phyloP scores from a whole-genome alignment of 1,284 basidiomycete genomes.

The Trichosporon coremiiforme region DNA sequence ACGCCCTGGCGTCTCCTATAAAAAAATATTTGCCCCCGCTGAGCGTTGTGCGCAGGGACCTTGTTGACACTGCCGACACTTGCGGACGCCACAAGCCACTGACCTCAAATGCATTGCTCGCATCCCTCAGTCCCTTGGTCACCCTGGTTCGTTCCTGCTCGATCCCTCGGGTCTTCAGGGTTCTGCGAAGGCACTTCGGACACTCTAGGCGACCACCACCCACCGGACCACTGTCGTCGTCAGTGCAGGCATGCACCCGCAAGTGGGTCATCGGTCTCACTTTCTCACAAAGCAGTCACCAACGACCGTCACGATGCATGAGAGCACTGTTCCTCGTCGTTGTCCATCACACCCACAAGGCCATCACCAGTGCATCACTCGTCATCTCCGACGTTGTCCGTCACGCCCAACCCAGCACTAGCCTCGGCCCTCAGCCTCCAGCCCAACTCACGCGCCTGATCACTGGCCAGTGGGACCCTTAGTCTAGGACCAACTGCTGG shows the following conservation, averaged over 20 bases:
- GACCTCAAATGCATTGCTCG: slow-evolving; percentile 3
- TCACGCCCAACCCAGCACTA: not conserved
- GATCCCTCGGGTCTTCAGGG: not conserved
- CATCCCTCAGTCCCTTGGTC: not conserved
- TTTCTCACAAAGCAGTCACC: slow-evolving; percentile 1
- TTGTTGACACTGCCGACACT: not conserved
- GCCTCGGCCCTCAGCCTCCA: not conserved
- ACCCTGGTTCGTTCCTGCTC: not conserved
- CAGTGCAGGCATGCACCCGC: not conserved
- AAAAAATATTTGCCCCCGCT: slow-evolving; percentile 8
- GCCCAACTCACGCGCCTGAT: not conserved
- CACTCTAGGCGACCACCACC: not conserved
- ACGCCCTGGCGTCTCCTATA: not conserved
- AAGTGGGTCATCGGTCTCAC: slow-evolving; percentile 1
- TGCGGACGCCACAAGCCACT: slow-evolving; percentile 4
- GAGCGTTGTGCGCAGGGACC: not conserved
- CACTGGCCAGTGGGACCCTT: slow-evolving; percentile 3
- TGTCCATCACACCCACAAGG: slow-evolving; percentile 45
- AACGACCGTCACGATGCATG: not conserved
- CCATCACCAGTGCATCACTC: slow-evolving; percentile 6
- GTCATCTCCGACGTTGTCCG: not conserved
- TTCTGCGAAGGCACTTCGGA: not conserved
- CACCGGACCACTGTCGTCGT: not conserved
- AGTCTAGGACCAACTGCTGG: not conserved
- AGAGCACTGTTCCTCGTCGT: not conserved